Evolutionary conservation across 768 basidiomycete species (phyloP).

Genomic region (Lentinus tigrinus): DNA sequence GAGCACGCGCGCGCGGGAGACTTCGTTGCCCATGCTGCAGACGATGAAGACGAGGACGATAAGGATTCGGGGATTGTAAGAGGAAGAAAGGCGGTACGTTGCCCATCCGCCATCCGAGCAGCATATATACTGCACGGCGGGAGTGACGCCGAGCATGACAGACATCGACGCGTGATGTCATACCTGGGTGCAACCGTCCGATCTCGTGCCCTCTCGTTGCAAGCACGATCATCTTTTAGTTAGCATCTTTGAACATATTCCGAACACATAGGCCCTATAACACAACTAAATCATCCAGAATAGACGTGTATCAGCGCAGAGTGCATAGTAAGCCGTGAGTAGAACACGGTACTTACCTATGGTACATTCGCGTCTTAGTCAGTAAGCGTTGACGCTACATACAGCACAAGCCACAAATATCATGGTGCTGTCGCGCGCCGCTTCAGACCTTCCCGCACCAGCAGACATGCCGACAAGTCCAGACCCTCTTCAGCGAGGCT

Average conservation of each 20-base stretch:
- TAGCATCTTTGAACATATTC: too few relatives aligned
- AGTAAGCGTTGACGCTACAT: neutral
- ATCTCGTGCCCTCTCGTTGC: neutral
- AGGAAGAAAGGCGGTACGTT: neutral
- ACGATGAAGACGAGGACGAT: neutral
- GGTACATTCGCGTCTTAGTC: neutral
- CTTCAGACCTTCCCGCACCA: neutral
- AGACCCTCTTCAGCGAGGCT: neutral
- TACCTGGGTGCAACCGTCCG: neutral
- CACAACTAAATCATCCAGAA: too few relatives aligned
- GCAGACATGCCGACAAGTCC: neutral
- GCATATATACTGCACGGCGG: neutral
- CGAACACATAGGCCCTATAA: too few relatives aligned
- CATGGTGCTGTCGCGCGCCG: neutral
- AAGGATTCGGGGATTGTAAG: neutral
- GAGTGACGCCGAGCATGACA: neutral
- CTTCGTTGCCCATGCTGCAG: constrained; percentile 25
- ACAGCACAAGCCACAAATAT: neutral
- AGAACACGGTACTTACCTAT: neutral
- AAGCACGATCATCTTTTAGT: neutral
- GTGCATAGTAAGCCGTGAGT: too few relatives aligned
- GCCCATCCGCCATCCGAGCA: neutral
- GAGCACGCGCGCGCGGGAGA: constrained; percentile 26
- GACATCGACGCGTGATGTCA: neutral
- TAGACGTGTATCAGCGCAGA: too few relatives aligned